phyloP scores from a whole-genome alignment of 1,284 basidiomycete species.

The Ceratobasidium sp. region DNA sequence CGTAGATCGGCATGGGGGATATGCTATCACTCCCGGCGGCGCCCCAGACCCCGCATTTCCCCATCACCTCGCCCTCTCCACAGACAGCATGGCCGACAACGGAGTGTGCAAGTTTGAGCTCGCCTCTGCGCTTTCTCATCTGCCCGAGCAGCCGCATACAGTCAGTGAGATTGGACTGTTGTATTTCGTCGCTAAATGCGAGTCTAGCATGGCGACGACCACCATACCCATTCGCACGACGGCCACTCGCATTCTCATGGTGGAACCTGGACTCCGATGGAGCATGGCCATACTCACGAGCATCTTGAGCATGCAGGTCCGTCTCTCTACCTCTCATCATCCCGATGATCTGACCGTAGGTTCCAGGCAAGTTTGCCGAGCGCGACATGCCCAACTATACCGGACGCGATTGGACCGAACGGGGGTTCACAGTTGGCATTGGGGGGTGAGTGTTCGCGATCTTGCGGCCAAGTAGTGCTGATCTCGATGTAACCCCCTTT shows the following conservation, averaged over 20 bases:
- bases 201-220: conserved; percentile 24
- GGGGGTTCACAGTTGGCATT: conserved; percentile 96
- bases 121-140: conserved; percentile 19
- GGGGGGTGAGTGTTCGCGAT: conserved; percentile 70
- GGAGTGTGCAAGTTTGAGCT: conserved; percentile 38
- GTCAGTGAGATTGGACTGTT: neutral
- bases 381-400: conserved; percentile 91
- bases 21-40: neutral
- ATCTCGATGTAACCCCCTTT: conserved; percentile 40
- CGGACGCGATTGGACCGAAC: conserved; percentile 84
- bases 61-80: neutral
- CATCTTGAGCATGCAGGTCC: conserved; percentile 85
- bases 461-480: neutral
- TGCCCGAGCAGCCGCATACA: conserved; percentile 21
- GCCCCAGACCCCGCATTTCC: neutral
- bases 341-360: too few species aligned
- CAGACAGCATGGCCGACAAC: conserved; percentile 2
- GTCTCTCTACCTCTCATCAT: conserved; percentile 42
- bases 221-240: conserved; percentile 60
- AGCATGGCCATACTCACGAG: conserved; percentile 92
- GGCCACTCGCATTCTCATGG: conserved; percentile 44
- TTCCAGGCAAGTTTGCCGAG: conserved; percentile 88
- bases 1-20: too few species aligned
- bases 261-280: conserved; percentile 52
- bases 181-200: neutral